Evolutionary conservation across 768 basidiomycete species (phyloP), one percentile per base, ranked within the genome.

Genomic region (Russula emetica): DNA sequence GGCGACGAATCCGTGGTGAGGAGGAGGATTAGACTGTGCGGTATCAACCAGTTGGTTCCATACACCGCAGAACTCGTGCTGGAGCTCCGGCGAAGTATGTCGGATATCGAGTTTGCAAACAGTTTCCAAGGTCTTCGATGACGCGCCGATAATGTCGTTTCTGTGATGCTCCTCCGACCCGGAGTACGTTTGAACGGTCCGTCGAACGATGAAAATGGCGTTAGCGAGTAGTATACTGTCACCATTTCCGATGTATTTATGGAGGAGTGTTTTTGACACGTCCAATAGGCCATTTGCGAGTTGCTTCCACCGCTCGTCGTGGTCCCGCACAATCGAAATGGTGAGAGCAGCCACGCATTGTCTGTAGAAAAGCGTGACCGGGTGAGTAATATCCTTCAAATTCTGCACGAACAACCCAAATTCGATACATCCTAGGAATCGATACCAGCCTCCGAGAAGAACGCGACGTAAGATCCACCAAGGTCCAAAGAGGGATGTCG

Each of bases 141-240:
- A 56, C 18, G 55, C 61, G 2, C 7, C 32, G 5, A 36, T 22
- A 20, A 62, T 38, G 28, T 51, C 20, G 9, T 3, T 2, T 42
- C 34, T 32, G 20, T 30, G 14, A 40, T 18, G 55, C 0, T 51
- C 36, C 36, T 7, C 36, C 26, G 38, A 50, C 18, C 28, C n/a
- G 20, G n/a, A 44, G 16, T 26, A 50, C 2, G 55, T 51, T 20
- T 28, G 24, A 24, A 40, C 13, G 8, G 45, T 51, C 16, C 44
- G 54, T 28, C 61, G 54, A 24, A 50, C 8, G 28, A 58, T 28
- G 49, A 42, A 18, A 40, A 24, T 58, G 32, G n/a, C 45, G 49
- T 56, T 56, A 13, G 38, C 55, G 26, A 56, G 40, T n/a, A 56
- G 45, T 40, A 64, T 4, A 45, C 53, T 64, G 47, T 60, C 47